Evolutionary conservation across 805 yeast genomes (phyloP), one percentile per base, ranked within the genome.

Genomic region (Kuraishia cidri): DNA sequence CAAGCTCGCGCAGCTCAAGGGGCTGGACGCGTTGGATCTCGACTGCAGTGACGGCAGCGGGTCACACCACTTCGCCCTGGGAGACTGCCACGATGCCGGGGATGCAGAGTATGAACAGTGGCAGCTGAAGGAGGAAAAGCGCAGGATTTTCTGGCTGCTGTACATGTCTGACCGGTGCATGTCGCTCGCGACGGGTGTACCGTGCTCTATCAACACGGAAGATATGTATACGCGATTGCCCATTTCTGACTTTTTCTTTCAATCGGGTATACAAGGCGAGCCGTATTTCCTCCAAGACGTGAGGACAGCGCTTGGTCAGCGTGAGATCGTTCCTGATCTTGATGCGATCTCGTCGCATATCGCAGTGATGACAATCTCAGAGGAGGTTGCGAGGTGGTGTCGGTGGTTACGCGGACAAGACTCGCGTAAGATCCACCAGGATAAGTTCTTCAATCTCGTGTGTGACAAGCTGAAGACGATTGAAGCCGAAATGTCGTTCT

Each of bases 131-230:
- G 60, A 54, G 36, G 59, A 54, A 33, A 38, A 48, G 13, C 29
- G 60, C 21, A 32, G 56, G 10, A 45, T 49, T n/a, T 43, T 54
- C 24, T 54, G 60, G 60, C 49, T 47, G 26, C 38, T 54, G 25
- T 54, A 50, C 37, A 38, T 38, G 6, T 22, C 40, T 4, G 60
- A 52, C 35, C 51, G 50, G 32, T 54, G 55, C 51, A 52, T 52
- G 30, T 44, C 58, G 8, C 35, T 52, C 22, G 53, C 51, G 8
- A 41, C 55, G 14, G 33, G 33, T 52, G 17, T 58, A 56, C 12
- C 43, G 50, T 4, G 54, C 55, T 11, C 14, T 3, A 11, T 20
- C 18, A 11, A 11, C 23, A 15, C 16, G 24, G 14, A 21, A 11
- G 13, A 14, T 6, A 14, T 21, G 16, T 14, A 17, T 8, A 33